phyloP scores from a whole-genome alignment of 2,329 filamentous ascomycete species.

The Penicillium sp. region DNA sequence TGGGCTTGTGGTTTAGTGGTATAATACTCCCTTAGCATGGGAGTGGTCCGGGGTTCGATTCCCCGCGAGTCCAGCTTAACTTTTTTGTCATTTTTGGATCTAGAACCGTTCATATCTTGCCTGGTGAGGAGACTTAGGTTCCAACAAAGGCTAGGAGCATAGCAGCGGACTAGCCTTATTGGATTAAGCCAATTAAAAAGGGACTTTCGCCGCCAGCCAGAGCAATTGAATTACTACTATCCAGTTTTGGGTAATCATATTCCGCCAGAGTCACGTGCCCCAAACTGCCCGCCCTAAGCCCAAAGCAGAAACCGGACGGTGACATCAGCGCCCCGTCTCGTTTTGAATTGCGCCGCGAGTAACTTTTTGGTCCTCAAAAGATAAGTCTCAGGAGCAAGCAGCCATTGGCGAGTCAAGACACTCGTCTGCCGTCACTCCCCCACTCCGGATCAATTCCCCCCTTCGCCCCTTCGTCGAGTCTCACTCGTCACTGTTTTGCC shows the following conservation, averaged over 20 bases:
- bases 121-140: no score
- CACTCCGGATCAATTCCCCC: background rate
- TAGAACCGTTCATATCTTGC: no score
- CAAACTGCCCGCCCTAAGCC: slow-evolving; percentile 14
- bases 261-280: background rate
- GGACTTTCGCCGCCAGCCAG: no score
- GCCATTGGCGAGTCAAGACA: background rate
- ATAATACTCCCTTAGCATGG: slow-evolving; percentile 52
- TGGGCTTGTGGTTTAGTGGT: slow-evolving; percentile 53
- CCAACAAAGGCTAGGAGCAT: no score
- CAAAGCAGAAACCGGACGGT: slow-evolving; percentile 6
- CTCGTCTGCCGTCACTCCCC: background rate
- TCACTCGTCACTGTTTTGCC: slow-evolving; percentile 5
- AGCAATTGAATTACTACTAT: no score
- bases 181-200: no score
- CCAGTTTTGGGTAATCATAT: background rate
- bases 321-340: slow-evolving; percentile 4
- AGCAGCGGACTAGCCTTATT: no score
- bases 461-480: background rate
- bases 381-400: background rate
- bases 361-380: background rate
- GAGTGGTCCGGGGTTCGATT: slow-evolving; percentile 52
- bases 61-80: slow-evolving; percentile 46
- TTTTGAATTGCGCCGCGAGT: background rate
- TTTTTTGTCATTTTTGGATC: slow-evolving; percentile 7